Evolutionary conservation across 1,284 basidiomycete species (phyloP), one percentile per base, ranked within the genome.

Genomic region (Anthracocystis walkeri): DNA sequence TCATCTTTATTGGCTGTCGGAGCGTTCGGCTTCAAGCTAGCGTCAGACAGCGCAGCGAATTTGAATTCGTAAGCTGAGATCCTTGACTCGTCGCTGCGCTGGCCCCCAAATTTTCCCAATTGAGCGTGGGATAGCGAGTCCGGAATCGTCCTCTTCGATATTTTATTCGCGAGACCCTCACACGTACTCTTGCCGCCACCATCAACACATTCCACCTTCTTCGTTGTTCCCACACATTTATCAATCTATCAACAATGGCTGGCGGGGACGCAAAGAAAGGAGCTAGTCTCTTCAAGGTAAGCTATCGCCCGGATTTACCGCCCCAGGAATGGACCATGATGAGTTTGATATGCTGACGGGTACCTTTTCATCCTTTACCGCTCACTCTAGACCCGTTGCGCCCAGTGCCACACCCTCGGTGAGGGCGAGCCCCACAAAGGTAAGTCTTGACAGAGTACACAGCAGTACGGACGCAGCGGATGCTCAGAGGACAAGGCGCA

Each of bases 321-420:
- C 12, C 10, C 10, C 2, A 7, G 12, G 31, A 11, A 33, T 11
- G 31, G 10, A 33, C 6, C 31, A 33, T 33, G 7, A 11, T 2
- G 8, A 33, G 31, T 2, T 11, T 8, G 12, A 11, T 7, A 33
- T 33, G 31, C 31, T 33, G 31, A 33, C 31, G 31, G 2, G 8
- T 11, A 33, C 31, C 12, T 16, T 38, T 5, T 16, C 4, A 33
- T 38, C 12, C 14, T 16, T 38, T 16, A 38, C 6, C 35, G 35
- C 29, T 16, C 12, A 38, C 16, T 6, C 7, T 33, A 38, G 90
- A 96, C 94, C 80, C 93, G 95, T 78, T 99, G 96, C 86, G 94
- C 94, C 66, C 95, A 97, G 87, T 99, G 96, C 89, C 96, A 99
- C 88, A 98, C 94, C 78, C 87, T 93, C 81, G 93, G 89, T 79